Base-by-base conservation (phyloP, 257 asterid species). In the Perilla frutescens region DNA sequence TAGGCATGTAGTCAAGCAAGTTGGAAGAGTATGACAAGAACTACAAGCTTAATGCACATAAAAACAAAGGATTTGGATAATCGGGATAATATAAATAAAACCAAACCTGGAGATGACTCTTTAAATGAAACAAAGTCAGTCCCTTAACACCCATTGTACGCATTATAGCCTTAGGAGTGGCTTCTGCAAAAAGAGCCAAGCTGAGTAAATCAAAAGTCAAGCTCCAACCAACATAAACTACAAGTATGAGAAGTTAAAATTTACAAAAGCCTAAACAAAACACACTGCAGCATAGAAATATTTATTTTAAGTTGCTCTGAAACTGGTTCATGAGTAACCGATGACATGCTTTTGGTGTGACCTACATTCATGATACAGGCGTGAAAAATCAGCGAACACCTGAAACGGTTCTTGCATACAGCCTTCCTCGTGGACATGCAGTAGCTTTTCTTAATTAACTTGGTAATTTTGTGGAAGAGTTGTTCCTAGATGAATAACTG, bases 111-210 rank as follows among this genome's bases (percentile, higher is more conserved):
- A 91, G 97, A 84, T 91, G 96, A 62, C 90, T 84, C 91, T 92
- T 92, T 79, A 92, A 81, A 77, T 92, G 97, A 80, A 86, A 92
- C 11, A 92, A 90, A 26, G 97, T 92, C 78, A 92, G 78, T 36
- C 97, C 97, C 86, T 92, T 90, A 51, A 90, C 96, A 72, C 97
- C 92, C 96, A 92, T 92, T 40, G 97, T 86, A 51, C 96, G 87
- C 93, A 90, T 69, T 62, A 92, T 80, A 34, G 97, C 93, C 83
- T 92, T 92, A 11, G 97, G 97, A 11, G 97, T 92, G 34, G 97
- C 97, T 84, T 92, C 97, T 92, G 92, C 80, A 83, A 70, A 75
- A 64, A 56, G 55, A 74, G 63, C 54, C 72, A 71, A 62, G 14
- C 9, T 13, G 3, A 36, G 62, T 68, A 67, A 51, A 39, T 43